These are phyloP conservation scores for Trifolium fragiferum DNA, from an alignment of 306 rosid genomes.

Conservation along the genomic window DNA sequence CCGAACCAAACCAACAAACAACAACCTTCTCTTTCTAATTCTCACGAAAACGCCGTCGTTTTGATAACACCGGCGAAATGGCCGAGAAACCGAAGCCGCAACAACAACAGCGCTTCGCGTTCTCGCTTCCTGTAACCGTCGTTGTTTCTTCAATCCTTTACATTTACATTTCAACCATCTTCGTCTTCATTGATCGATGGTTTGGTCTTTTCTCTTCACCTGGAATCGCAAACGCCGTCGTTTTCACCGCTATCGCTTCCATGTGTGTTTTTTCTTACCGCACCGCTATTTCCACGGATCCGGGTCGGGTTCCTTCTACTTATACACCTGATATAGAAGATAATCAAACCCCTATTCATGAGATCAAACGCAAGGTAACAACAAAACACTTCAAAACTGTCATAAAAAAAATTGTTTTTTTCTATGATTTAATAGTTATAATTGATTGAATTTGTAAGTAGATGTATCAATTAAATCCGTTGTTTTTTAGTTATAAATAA, in stretches of 20 bases:
- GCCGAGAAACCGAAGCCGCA: slow-evolving; percentile 60
- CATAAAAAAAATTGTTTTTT: too few relatives aligned
- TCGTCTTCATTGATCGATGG: slow-evolving; percentile 85
- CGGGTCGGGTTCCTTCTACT: slow-evolving; percentile 84
- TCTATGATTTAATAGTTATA: not conserved
- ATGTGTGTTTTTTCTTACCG: slow-evolving; percentile 65
- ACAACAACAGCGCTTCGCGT: slow-evolving; percentile 46
- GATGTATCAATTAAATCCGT: not conserved
- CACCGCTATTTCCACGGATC: slow-evolving; percentile 66
- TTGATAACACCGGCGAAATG: slow-evolving; percentile 64
- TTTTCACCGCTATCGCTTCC: slow-evolving; percentile 71
- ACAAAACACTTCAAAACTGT: too few relatives aligned
- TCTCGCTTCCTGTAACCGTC: slow-evolving; percentile 71
- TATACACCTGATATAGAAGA: slow-evolving; percentile 86
- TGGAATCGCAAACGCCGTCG: slow-evolving; percentile 74
- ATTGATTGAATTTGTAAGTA: not conserved
- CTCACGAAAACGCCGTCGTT: slow-evolving; percentile 75
- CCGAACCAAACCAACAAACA: not conserved
- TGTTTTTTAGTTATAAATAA: too few relatives aligned
- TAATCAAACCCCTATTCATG: slow-evolving; percentile 66
- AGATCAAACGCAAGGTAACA: slow-evolving; percentile 92
- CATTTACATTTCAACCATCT: slow-evolving; percentile 77
- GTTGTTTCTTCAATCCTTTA: slow-evolving; percentile 65
- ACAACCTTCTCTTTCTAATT: not conserved
- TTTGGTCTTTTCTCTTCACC: slow-evolving; percentile 93